Evolutionary conservation across 129 eudicot species (phyloP).

Genomic region (Daucus carota): DNA sequence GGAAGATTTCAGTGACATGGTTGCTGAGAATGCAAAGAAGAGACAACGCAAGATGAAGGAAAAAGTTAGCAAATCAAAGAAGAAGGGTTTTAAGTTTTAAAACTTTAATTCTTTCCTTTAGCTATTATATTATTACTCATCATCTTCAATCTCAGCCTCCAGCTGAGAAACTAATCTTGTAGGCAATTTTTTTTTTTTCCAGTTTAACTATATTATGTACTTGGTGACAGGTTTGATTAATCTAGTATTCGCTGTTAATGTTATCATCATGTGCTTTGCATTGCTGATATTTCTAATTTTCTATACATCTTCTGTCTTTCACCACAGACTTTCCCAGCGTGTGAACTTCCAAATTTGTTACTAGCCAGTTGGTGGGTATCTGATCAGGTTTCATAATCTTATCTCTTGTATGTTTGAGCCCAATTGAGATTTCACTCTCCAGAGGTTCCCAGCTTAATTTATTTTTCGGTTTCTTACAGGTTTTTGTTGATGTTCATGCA

Average conservation of each 20-base stretch:
- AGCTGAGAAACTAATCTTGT: background rate
- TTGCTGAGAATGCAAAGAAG: conserved; percentile 85
- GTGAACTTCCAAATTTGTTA: no score
- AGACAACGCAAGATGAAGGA: conserved; percentile 80
- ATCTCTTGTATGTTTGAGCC: no score
- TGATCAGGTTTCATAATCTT: no score
- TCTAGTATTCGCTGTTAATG: background rate
- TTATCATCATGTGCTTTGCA: no score
- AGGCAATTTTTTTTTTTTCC: background rate
- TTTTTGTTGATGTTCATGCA: background rate
- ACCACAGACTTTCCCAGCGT: no score
- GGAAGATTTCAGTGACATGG: conserved; percentile 99
- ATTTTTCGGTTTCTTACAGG: background rate
- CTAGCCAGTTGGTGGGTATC: no score
- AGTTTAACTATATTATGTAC: background rate
- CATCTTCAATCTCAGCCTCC: background rate
- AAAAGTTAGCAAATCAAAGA: conserved; percentile 73
- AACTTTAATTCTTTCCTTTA: background rate
- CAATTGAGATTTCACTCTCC: no score
- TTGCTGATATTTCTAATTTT: no score
- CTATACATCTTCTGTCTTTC: no score
- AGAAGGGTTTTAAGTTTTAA: conserved; percentile 75
- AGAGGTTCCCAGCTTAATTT: no score
- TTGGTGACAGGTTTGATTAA: background rate
- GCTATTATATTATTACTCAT: background rate